Percentiles rank a stretch among this genome's conserved stretches.
These are phyloP conservation scores for Penicillium oxalicum DNA, from an alignment of 2,329 filamentous ascomycete genomes.

Conservation along the genomic window DNA sequence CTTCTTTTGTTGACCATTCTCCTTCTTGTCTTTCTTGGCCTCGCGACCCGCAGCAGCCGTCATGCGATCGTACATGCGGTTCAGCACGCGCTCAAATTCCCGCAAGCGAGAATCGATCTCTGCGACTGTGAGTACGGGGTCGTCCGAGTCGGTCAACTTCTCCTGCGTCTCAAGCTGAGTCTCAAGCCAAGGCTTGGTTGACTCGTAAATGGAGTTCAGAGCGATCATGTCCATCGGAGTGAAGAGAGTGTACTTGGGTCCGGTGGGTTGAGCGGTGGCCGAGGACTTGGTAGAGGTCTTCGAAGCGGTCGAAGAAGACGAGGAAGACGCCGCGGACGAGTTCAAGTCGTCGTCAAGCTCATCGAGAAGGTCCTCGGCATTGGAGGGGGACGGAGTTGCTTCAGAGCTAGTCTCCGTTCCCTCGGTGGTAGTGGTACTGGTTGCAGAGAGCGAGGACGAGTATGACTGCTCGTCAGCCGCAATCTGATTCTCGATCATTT, in stretches of 20 bases:
- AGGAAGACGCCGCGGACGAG: conserved; percentile 35
- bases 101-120: conserved; percentile 65
- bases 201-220: conserved; percentile 57
- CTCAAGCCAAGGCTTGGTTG: conserved; percentile 66
- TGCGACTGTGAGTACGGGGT: conserved; percentile 67
- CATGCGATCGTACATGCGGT: conserved; percentile 38
- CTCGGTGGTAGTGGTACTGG: conserved; percentile 36
- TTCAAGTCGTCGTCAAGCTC: conserved; percentile 69
- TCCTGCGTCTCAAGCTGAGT: conserved; percentile 66
- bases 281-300: conserved; percentile 31
- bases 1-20: conserved; percentile 18
- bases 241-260: conserved; percentile 62
- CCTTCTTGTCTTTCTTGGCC: conserved; percentile 18
- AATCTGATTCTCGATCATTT: conserved; percentile 65
- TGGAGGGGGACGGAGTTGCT: conserved; percentile 28
- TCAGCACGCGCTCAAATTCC: conserved; percentile 55
- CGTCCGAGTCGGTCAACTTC: conserved; percentile 61
- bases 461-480: conserved; percentile 62
- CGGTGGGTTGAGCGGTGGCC: conserved; percentile 31
- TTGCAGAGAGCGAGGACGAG: conserved; percentile 48
- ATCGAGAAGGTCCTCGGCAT: conserved; percentile 52
- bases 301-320: conserved; percentile 31
- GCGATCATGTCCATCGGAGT: conserved; percentile 63
- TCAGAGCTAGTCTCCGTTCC: conserved; percentile 44
- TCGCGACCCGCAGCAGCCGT: conserved; percentile 38